Evolutionary conservation across 441 rosid genomes (phyloP).

Genomic region (Gossypium schwendimanii): DNA sequence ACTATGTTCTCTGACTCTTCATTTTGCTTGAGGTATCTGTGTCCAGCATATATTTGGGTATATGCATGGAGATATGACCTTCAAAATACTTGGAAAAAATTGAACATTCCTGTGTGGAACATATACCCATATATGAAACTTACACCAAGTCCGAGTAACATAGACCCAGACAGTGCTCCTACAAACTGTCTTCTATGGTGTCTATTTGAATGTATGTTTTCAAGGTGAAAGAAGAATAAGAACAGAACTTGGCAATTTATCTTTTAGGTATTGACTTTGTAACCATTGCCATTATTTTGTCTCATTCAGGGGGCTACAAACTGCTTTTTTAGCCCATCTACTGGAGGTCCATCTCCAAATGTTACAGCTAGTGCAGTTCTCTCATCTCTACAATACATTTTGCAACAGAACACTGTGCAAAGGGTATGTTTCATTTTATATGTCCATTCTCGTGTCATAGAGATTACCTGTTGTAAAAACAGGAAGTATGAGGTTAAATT

Average conservation of each 20-base stretch:
- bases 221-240: conserved; percentile 1
- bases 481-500: background rate
- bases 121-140: too few relatives aligned
- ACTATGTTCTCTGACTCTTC: too few relatives aligned
- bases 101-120: too few relatives aligned
- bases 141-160: too few relatives aligned
- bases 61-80: too few relatives aligned
- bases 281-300: conserved; percentile 31
- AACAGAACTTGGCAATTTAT: conserved; percentile 31
- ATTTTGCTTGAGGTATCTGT: too few relatives aligned
- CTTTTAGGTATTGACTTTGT: conserved; percentile 36
- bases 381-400: conserved; percentile 66
- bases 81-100: too few relatives aligned
- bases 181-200: background rate
- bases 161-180: background rate
- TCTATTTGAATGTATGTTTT: background rate
- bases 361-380: conserved; percentile 44
- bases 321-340: conserved; percentile 39
- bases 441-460: background rate
- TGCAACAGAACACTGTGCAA: conserved; percentile 77
- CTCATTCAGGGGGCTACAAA: conserved; percentile 57
- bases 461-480: background rate
- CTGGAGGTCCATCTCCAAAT: conserved; percentile 42
- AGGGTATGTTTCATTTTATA: conserved; percentile 41
- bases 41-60: too few relatives aligned